phyloP scores from a whole-genome alignment of 176 grass and related monocot genomes.

The Musa acuminata region DNA sequence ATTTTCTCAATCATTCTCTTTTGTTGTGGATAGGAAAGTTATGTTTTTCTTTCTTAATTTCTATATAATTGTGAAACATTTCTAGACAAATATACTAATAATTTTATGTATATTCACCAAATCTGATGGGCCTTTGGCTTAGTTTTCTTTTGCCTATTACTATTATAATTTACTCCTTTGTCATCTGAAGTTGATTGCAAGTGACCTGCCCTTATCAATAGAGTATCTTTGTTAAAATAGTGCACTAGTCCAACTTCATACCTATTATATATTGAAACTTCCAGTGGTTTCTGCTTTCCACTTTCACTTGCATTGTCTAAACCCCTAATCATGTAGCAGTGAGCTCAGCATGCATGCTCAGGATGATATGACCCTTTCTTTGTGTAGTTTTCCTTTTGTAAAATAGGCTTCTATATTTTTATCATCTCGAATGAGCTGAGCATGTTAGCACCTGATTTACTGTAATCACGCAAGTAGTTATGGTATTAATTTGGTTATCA shows the following conservation, averaged over 20 bases:
- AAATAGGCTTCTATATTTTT: background rate
- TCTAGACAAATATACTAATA: background rate
- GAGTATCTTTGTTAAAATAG: background rate
- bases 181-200: background rate
- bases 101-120: no score
- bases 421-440: background rate
- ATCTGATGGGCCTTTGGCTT: no score
- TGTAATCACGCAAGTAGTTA: background rate
- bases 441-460: background rate
- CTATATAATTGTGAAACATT: background rate
- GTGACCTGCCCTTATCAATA: background rate
- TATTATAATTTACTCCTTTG: background rate
- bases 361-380: background rate
- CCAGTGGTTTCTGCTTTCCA: background rate
- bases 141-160: background rate
- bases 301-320: background rate
- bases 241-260: background rate
- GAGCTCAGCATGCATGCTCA: background rate
- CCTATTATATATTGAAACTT: background rate
- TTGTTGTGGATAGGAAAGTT: background rate
- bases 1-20: background rate
- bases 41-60: background rate
- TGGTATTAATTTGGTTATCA: background rate
- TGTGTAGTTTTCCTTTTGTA: background rate
- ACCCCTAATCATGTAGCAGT: background rate